Evolutionary conservation across 768 basidiomycete genomes (phyloP).

Genomic region (Chalciporus pseudorubinellus): DNA sequence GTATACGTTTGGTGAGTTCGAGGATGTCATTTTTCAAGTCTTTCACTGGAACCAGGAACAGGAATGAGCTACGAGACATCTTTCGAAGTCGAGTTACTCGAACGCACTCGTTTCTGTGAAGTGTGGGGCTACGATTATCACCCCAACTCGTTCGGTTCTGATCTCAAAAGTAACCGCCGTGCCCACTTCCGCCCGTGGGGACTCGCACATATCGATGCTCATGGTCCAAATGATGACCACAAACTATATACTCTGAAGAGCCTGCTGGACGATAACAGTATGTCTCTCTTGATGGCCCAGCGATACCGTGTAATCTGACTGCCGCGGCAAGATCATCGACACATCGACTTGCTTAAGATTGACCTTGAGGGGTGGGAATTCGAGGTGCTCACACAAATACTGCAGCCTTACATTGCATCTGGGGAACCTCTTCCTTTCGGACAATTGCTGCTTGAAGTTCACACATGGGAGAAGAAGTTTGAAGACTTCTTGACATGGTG

Average conservation of each 20-base stretch:
- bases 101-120: constrained; percentile 45
- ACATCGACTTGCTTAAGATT: constrained; percentile 44
- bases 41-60: constrained; percentile 8
- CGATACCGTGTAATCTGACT: neutral
- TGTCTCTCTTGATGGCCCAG: constrained; percentile 5
- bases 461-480: constrained; percentile 36
- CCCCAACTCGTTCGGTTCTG: constrained; percentile 32
- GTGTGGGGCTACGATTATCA: constrained; percentile 62
- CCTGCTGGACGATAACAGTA: constrained; percentile 44
- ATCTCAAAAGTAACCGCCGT: constrained; percentile 34
- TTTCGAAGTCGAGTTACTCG: constrained; percentile 59
- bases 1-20: constrained; percentile 54
- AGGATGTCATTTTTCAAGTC: neutral
- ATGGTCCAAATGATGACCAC: constrained; percentile 30
- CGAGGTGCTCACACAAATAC: constrained; percentile 39
- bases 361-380: constrained; percentile 52
- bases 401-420: constrained; percentile 36
- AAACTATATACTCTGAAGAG: constrained; percentile 46
- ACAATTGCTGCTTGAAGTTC: constrained; percentile 47
- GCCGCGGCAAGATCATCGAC: constrained; percentile 29
- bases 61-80: constrained; percentile 60
- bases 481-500: constrained; percentile 43
- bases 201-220: constrained; percentile 38
- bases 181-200: constrained; percentile 44
- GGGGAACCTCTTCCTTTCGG: constrained; percentile 44